Conservation (phyloP, 2,329 filamentous ascomycete genomes). For the Leptographium wingfieldii region DNA sequence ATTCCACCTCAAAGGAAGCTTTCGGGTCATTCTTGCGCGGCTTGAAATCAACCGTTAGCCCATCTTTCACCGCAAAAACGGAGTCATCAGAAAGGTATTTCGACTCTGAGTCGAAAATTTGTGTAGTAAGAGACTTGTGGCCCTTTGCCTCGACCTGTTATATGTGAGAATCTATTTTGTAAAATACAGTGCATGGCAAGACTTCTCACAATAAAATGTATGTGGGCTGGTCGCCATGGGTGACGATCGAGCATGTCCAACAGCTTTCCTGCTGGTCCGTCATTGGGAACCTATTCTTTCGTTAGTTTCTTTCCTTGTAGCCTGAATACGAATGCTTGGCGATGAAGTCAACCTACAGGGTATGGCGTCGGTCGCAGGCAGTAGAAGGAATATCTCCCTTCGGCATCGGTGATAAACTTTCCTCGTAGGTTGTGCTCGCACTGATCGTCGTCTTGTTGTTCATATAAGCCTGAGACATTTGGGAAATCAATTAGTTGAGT, state of each 20-base stretch:
- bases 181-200: too few species aligned
- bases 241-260: slow-evolving; percentile 23
- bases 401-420: slow-evolving; percentile 18
- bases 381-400: slow-evolving; percentile 51
- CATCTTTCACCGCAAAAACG: slow-evolving; percentile 29
- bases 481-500: neutral
- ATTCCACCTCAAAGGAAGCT: slow-evolving; percentile 21
- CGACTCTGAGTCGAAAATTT: slow-evolving; percentile 51
- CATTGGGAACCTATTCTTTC: slow-evolving; percentile 1
- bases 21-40: slow-evolving; percentile 17
- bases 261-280: slow-evolving; percentile 18
- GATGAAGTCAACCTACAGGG: slow-evolving; percentile 19
- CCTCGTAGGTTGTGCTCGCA: slow-evolving; percentile 11
- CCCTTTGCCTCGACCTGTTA: slow-evolving; percentile 33
- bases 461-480: slow-evolving; percentile 33
- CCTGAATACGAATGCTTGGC: neutral
- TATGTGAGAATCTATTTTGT: neutral
- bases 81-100: slow-evolving; percentile 39
- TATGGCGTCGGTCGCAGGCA: slow-evolving; percentile 48
- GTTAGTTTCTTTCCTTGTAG: neutral
- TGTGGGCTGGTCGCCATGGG: slow-evolving; percentile 24
- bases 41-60: slow-evolving; percentile 22
- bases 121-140: slow-evolving; percentile 57
- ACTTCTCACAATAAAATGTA: slow-evolving; percentile 22
- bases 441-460: slow-evolving; percentile 51